Evolutionary conservation across 768 basidiomycete genomes (phyloP).

Genomic region (Nevesoporus exiguus): DNA sequence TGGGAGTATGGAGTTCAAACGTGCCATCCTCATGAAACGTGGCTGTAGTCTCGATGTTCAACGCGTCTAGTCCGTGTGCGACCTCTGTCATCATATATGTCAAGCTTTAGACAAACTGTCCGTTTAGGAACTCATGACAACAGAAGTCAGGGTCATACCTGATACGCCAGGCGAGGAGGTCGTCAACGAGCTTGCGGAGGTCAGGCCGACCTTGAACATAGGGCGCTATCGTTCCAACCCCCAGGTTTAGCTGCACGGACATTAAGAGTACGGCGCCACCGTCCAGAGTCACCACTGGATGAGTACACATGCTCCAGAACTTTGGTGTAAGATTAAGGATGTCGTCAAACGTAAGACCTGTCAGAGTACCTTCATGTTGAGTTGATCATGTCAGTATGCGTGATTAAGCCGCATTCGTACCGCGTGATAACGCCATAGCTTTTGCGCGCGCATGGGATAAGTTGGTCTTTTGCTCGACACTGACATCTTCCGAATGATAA

Average conservation of each 20-base stretch:
- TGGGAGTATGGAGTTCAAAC: neutral
- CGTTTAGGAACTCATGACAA: neutral
- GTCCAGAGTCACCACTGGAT: neutral
- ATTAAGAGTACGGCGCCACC: neutral
- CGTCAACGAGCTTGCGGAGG: slow-evolving; percentile 1
- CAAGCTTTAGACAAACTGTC: neutral
- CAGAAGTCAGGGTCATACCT: neutral
- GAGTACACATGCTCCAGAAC: neutral
- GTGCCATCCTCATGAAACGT: neutral
- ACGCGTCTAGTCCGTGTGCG: neutral
- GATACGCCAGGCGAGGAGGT: neutral
- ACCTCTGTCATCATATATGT: neutral
- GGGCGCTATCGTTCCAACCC: neutral
- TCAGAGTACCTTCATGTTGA: neutral
- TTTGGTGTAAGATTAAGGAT: neutral
- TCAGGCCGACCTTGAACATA: neutral
- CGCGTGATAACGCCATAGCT: neutral
- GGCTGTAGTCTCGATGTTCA: neutral
- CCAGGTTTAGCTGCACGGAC: neutral
- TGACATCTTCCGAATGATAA: neutral
- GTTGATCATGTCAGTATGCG: neutral
- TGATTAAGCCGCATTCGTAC: neutral
- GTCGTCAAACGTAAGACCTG: neutral
- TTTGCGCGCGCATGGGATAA: slow-evolving; percentile 1
- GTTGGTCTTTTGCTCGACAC: neutral